Evolutionary conservation across 345 rosid species (phyloP).

Genomic region (Pelargonium nanum): DNA sequence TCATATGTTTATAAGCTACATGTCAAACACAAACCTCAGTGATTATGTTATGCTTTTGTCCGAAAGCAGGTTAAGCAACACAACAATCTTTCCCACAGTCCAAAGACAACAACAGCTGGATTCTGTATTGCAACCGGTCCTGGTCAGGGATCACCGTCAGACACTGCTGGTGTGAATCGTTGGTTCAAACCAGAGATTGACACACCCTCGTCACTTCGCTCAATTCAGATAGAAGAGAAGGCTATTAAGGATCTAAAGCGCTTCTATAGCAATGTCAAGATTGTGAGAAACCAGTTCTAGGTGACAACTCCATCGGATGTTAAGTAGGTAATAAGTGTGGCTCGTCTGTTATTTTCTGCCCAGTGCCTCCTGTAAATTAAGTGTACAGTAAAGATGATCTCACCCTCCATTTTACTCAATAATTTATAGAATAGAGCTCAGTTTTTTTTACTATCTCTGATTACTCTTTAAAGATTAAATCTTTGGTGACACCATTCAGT

Average conservation of each 20-base stretch:
- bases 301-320: conserved; percentile 2
- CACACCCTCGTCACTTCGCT: conserved; percentile 62
- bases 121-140: conserved; percentile 50
- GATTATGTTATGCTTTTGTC: background rate
- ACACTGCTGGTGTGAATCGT: conserved; percentile 66
- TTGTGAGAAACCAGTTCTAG: conserved; percentile 52
- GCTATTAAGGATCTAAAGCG: conserved; percentile 92
- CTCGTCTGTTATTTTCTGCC: background rate
- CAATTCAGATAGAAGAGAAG: conserved; percentile 90
- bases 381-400: conserved; percentile 20
- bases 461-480: background rate
- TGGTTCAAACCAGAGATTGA: conserved; percentile 88
- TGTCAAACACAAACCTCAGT: background rate
- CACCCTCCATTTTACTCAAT: background rate
- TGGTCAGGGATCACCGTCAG: conserved; percentile 79
- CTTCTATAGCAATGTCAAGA: conserved; percentile 74
- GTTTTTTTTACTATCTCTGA: background rate
- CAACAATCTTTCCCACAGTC: conserved; percentile 50
- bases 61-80: conserved; percentile 51
- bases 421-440: background rate
- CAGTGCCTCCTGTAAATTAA: conserved; percentile 20
- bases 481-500: background rate
- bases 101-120: conserved; percentile 64
- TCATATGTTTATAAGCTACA: too few relatives aligned
- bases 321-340: conserved; percentile 7